Evolutionary conservation across 768 basidiomycete species (phyloP), one percentile per base, ranked within the genome.

Genomic region (Leccinum boreale): DNA sequence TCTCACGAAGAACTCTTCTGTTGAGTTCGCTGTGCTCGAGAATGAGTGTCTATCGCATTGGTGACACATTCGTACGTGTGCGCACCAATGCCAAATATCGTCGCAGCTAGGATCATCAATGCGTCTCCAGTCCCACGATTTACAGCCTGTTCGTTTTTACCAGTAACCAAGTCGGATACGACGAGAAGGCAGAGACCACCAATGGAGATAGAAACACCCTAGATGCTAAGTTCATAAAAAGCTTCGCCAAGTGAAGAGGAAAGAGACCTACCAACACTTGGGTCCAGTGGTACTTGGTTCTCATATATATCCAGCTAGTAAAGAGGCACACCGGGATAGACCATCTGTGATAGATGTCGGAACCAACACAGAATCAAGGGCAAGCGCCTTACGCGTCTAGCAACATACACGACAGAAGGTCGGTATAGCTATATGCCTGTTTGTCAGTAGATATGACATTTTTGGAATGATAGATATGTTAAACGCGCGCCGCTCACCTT

Each of bases 391-490:
- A 90, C 84, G 92, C 89, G 65, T 92, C 90, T 46, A 94, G 85
- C n/a, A 94, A 80, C 90, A 93, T 93, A 67, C 90, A 92, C 0
- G 92, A 94, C 36, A 94, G 76, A 5, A 94, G 78, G 63, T 90
- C 90, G 36, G 92, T 93, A 74, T 90, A 93, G 73, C 86, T 78
- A 67, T 86, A 93, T 19, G 92, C 90, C 84, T 87, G 51, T 48
- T 31, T 5, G 3, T 28, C 29, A 57, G 21, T 14, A 46, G 5
- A 26, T 24, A 26, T 8, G 47, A 49, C 33, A 26, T 2, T 24
- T 53, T 35, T 52, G 19, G 33, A 10, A 24, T 4, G 39, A 5
- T 50, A 50, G 21, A 42, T 42, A 14, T 9, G n/a, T 6, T 17
- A 23, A 29, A 36, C 26, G 21, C 28, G 7, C 19, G 33, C 2